Percentiles rank a stretch among this genome's conserved stretches.
Conservation (phyloP, 1,284 basidiomycete species). For the Anthracocystis panici-leucophaei region DNA sequence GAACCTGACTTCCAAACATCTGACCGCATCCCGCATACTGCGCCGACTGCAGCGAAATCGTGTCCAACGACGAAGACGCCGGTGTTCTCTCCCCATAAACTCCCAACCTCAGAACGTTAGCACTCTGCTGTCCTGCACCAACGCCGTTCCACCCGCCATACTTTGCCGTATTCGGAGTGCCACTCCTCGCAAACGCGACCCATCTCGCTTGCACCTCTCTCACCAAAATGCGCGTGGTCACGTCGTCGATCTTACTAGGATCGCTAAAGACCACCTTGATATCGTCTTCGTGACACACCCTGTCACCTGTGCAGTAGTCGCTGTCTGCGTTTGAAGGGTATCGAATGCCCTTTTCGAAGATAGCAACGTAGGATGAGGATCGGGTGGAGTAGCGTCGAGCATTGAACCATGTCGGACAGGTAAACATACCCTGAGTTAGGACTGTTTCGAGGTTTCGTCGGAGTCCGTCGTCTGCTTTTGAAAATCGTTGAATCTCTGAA, state of each 20-base stretch:
- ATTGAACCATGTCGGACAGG: slow-evolving; percentile 49
- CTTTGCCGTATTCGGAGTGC: slow-evolving; percentile 36
- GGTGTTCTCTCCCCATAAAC: not conserved
- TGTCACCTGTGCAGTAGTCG: slow-evolving; percentile 45
- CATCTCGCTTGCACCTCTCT: slow-evolving; percentile 53
- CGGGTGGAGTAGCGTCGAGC: slow-evolving; percentile 29
- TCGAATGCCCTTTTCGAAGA: slow-evolving; percentile 37
- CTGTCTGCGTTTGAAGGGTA: slow-evolving; percentile 48
- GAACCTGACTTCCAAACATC: slow-evolving; percentile 43
- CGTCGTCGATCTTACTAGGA: slow-evolving; percentile 11
- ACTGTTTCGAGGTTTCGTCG: slow-evolving; percentile 39
- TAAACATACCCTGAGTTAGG: slow-evolving; percentile 54
- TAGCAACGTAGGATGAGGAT: slow-evolving; percentile 29
- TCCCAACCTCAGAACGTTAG: slow-evolving; percentile 42
- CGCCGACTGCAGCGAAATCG: slow-evolving; percentile 25
- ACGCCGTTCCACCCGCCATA: slow-evolving; percentile 36
- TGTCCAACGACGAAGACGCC: slow-evolving; percentile 14
- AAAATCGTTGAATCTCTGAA: not conserved
- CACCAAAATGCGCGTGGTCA: slow-evolving; percentile 1
- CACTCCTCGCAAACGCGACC: slow-evolving; percentile 41
- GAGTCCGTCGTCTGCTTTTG: slow-evolving; percentile 29
- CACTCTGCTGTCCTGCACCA: not conserved
- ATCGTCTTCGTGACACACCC: slow-evolving; percentile 64
- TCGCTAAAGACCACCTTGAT: slow-evolving; percentile 53
- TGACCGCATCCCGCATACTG: slow-evolving; percentile 33